Evolutionary conservation across 306 rosid genomes (phyloP).

Genomic region (Casuarina glauca): DNA sequence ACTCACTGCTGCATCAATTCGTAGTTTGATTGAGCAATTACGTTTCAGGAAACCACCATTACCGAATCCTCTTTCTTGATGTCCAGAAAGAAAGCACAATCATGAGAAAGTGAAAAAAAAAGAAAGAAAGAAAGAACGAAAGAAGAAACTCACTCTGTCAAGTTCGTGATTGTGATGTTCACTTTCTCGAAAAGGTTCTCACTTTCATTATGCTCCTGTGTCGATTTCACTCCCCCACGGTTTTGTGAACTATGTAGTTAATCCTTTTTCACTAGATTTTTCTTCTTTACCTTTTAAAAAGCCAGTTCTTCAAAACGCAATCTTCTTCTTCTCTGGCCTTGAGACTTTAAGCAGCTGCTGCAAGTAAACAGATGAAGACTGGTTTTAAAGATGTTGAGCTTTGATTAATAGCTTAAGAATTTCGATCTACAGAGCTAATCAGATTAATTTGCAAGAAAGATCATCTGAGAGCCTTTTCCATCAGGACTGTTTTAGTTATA

Average conservation of each 20-base stretch:
- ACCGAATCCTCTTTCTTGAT: constrained; percentile 29
- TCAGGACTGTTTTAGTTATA: too few species aligned
- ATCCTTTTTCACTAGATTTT: not conserved
- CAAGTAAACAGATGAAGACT: not conserved
- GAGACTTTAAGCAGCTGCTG: not conserved
- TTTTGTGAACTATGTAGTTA: not conserved
- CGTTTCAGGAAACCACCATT: constrained; percentile 22
- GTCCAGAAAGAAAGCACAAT: constrained; percentile 32
- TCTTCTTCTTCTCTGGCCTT: too few species aligned
- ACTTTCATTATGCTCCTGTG: not conserved
- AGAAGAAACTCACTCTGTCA: constrained; percentile 29
- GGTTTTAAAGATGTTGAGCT: not conserved
- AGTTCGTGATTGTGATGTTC: constrained; percentile 30
- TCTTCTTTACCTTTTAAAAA: not conserved
- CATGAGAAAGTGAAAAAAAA: constrained; percentile 35
- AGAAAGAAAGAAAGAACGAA: constrained; percentile 40
- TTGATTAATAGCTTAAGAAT: not conserved
- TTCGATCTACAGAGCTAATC: not conserved
- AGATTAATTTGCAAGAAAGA: not conserved
- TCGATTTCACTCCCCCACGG: not conserved
- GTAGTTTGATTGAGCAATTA: constrained; percentile 19
- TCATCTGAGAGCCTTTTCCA: not conserved
- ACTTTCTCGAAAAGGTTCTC: constrained; percentile 27
- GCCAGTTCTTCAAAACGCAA: not conserved
- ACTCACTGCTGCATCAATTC: not conserved